phyloP scores from a whole-genome alignment of 306 rosid genomes.

The Mimosa bimucronata region DNA sequence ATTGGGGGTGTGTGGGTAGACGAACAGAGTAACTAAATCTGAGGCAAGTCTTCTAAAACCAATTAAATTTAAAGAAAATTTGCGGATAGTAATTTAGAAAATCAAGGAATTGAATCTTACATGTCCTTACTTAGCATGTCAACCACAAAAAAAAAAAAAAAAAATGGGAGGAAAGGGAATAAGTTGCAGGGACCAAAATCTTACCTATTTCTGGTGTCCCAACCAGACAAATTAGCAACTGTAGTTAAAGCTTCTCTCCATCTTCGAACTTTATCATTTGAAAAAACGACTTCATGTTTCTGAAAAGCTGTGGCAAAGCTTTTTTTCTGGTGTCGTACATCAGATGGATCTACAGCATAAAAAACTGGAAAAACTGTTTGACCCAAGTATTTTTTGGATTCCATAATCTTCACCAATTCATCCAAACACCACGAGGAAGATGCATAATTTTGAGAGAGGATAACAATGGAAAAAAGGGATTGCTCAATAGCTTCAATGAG shows the following conservation, averaged over 20 bases:
- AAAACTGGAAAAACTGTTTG: background rate
- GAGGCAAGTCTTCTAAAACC: no score
- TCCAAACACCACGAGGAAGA: slow-evolving; percentile 4
- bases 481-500: background rate
- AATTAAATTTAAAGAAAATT: no score
- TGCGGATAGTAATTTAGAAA: no score
- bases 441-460: background rate
- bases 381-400: background rate
- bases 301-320: background rate
- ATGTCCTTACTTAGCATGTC: background rate
- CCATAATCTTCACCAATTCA: background rate
- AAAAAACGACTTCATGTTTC: background rate
- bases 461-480: background rate
- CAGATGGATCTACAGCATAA: background rate
- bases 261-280: background rate
- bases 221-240: background rate
- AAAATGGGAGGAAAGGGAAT: background rate
- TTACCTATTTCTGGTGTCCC: background rate
- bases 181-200: background rate
- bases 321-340: background rate
- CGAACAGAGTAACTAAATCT: background rate
- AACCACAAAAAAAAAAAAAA: background rate
- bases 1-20: background rate
- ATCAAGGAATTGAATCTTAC: no score
- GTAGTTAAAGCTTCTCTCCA: background rate